Conservation (phyloP, 2,329 filamentous ascomycete genomes). For the Chrysoporthe cubensis region DNA sequence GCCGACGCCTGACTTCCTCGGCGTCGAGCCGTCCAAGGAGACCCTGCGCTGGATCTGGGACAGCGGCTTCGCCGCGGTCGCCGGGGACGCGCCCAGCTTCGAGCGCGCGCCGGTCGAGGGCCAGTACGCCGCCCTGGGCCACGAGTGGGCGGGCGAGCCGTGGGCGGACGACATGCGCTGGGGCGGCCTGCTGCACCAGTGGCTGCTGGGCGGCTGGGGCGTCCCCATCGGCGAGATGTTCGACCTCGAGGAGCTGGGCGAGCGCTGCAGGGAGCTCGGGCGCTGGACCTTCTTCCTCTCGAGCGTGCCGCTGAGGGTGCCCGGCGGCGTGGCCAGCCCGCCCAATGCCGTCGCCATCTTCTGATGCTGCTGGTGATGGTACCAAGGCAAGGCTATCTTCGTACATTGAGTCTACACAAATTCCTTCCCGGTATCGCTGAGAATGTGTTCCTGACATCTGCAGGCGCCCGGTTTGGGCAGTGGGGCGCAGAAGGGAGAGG, state of each 20-base stretch:
- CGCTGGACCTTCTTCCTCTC: conserved; percentile 40
- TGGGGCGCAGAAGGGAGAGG: no score
- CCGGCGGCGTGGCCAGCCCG: conserved; percentile 19
- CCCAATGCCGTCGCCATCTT: conserved; percentile 19
- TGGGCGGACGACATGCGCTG: conserved; percentile 4
- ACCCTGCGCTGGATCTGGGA: conserved; percentile 65
- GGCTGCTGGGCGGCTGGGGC: conserved; percentile 38
- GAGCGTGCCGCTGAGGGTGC: conserved; percentile 27
- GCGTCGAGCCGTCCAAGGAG: conserved; percentile 3
- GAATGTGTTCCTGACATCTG: no score
- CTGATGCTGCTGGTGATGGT: neutral
- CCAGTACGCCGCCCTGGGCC: neutral
- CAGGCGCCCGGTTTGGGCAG: no score
- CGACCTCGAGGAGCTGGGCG: conserved; percentile 37
- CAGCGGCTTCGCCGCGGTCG: conserved; percentile 68
- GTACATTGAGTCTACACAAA: no score
- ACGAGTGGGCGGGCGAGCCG: conserved; percentile 3
- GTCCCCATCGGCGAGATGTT: conserved; percentile 40
- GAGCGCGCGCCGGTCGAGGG: conserved; percentile 58
- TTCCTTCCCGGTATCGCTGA: no score
- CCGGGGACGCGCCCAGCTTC: conserved; percentile 65
- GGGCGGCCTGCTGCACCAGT: conserved; percentile 34
- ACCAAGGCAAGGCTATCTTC: no score
- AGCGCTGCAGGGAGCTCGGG: conserved; percentile 35
- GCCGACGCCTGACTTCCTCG: conserved; percentile 15